A percentile compares a stretch with the other conserved stretches of the same genome.
These are phyloP conservation scores for Fibroporia radiculosa DNA, from an alignment of 768 basidiomycete species.

Conservation along the genomic window DNA sequence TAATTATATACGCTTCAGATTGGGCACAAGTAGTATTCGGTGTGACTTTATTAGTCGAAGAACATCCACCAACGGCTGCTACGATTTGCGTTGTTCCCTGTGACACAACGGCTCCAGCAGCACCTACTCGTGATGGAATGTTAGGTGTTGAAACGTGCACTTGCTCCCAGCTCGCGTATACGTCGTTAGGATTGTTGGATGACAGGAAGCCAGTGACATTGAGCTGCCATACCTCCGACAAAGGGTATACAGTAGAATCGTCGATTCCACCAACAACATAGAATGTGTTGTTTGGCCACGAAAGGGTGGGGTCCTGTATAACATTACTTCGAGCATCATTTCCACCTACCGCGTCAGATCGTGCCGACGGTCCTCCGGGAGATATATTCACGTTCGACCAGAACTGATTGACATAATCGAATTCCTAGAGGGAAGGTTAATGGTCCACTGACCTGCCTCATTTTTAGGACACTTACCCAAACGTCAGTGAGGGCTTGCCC, in stretches of 20 bases:
- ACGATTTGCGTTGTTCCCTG: conserved; percentile 31
- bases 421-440: no score
- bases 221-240: conserved; percentile 69
- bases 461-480: conserved; percentile 67
- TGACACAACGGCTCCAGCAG: conserved; percentile 52
- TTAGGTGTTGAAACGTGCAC: conserved; percentile 26
- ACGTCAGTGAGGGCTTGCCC: conserved; percentile 54
- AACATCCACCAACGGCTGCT: conserved; percentile 53
- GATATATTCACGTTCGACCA: conserved; percentile 58
- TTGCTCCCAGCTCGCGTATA: conserved; percentile 54
- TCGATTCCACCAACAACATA: conserved; percentile 69
- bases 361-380: conserved; percentile 46
- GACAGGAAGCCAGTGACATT: conserved; percentile 64
- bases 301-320: conserved; percentile 33
- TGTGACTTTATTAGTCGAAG: conserved; percentile 21
- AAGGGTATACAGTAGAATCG: conserved; percentile 32
- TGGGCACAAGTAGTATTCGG: conserved; percentile 46
- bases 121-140: conserved; percentile 35
- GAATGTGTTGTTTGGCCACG: conserved; percentile 63
- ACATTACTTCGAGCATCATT: conserved; percentile 46
- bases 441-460: no score
- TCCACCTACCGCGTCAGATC: conserved; percentile 71
- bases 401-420: conserved; percentile 66
- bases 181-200: conserved; percentile 48
- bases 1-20: conserved; percentile 50